These are phyloP conservation scores for Neoscytalidium dimidiatum DNA, from an alignment of 2,329 filamentous ascomycete species.

Conservation along the genomic window DNA sequence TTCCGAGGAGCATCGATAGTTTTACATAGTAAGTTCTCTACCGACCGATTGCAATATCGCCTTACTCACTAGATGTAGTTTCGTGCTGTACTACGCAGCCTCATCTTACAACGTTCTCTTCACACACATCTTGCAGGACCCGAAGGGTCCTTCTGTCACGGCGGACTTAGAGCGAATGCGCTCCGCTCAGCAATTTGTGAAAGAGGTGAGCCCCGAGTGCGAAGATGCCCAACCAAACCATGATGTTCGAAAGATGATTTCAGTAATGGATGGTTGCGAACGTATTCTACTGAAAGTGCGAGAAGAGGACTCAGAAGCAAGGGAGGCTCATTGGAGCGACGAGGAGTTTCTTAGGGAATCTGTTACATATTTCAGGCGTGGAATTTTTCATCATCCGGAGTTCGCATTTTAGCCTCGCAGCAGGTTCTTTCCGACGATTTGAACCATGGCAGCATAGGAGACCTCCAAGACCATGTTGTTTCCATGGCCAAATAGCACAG, in stretches of 20 bases:
- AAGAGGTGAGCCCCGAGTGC: neutral
- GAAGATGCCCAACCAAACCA: neutral
- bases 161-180: neutral
- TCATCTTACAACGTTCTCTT: neutral
- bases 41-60: neutral
- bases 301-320: neutral
- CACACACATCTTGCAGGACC: neutral
- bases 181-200: neutral
- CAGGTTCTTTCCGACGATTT: no score
- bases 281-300: neutral
- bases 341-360: no score
- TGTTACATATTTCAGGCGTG: no score
- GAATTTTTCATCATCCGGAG: no score
- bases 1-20: neutral
- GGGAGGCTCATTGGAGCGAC: no score
- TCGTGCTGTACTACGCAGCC: neutral
- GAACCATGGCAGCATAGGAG: no score
- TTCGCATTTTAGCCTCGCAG: no score
- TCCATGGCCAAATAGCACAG: no score
- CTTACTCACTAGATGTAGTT: neutral
- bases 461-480: no score
- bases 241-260: neutral
- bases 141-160: neutral
- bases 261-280: neutral
- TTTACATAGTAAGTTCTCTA: neutral